Evolutionary conservation across 495 filamentous ascomycete genomes (phyloP), one percentile per base, ranked within the genome.

Genomic region (Lasiosphaeria miniovina): DNA sequence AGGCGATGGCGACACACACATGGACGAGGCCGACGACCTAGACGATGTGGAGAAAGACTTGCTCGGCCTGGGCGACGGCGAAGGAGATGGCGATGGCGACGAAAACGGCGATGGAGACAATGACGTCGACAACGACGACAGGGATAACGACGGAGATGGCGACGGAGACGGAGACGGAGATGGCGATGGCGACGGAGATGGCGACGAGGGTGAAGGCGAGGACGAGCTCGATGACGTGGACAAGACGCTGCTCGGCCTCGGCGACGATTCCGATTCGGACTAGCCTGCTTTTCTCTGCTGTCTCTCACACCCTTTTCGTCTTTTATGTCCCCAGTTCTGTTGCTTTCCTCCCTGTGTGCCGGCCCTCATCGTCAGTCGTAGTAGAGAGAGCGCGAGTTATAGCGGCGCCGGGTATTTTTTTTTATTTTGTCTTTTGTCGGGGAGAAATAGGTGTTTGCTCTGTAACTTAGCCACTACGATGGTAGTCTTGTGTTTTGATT

Each of bases 201-300:
- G 71, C n/a, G 69, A 78, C 14, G 74, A 82, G 56, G 74, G 82
- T 7, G 79, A 82, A 55, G 73, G 74, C 45, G 68, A 77, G 36
- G 73, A 82, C 11, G 75, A 85, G 60, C 72, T 85, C 12, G 80
- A 83, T 53, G 74, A 78, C 58, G 76, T 80, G 34, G 80, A 81
- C 17, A 83, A 82, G 69, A 77, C 74, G 32, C 60, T 83, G 38
- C 55, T 83, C 4, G 77, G 78, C 6, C 62, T 82, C 40, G 71
- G 75, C 33, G 77, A 73, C 1, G 78, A 80, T 24, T 68, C 68
- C 15, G 74, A 77, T 48, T 75, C 76, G 33, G 75, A 77, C 57
- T 74, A 51, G 33, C 9, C 8, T 2, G n/a, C 53, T 54, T 31
- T 35, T 52, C 34, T 11, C 38, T 54, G 12, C 43, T 46, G 12